phyloP scores from a whole-genome alignment of 106 monocot genomes.

The Dactylorhiza incarnata region DNA sequence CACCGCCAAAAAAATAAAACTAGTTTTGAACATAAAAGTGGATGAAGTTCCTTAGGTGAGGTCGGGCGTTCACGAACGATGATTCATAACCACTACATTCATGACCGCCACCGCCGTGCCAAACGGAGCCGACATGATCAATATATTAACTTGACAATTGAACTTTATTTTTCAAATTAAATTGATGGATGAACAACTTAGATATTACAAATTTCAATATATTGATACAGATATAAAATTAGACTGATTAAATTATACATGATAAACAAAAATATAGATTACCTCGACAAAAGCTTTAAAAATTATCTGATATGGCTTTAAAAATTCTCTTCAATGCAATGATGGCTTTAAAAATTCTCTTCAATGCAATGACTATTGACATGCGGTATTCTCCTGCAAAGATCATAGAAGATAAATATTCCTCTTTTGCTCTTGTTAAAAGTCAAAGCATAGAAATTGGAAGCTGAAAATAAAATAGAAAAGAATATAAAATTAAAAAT shows the following conservation, averaged over 20 bases:
- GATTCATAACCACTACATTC: no score
- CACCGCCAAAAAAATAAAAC: no score
- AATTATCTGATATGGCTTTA: conserved; percentile 93
- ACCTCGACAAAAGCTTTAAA: conserved; percentile 89
- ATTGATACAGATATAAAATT: neutral
- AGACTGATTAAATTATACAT: neutral
- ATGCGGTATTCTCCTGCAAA: conserved; percentile 75
- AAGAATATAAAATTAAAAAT: no score
- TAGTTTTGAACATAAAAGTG: no score
- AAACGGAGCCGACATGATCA: no score
- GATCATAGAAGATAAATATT: neutral
- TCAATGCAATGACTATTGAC: conserved; percentile 66
- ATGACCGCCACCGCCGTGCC: no score
- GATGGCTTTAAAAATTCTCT: no score
- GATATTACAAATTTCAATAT: neutral
- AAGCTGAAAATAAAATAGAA: no score
- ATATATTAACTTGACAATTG: neutral
- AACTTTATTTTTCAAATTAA: neutral
- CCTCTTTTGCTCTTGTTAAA: neutral
- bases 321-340: no score
- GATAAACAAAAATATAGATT: neutral
- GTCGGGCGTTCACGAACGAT: no score
- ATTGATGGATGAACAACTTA: neutral
- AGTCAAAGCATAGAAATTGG: no score
- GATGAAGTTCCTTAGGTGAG: no score